Evolutionary conservation across 139 green algal genomes (phyloP), one percentile per base, ranked within the genome.

Genomic region (Desmodesmus armatus): DNA sequence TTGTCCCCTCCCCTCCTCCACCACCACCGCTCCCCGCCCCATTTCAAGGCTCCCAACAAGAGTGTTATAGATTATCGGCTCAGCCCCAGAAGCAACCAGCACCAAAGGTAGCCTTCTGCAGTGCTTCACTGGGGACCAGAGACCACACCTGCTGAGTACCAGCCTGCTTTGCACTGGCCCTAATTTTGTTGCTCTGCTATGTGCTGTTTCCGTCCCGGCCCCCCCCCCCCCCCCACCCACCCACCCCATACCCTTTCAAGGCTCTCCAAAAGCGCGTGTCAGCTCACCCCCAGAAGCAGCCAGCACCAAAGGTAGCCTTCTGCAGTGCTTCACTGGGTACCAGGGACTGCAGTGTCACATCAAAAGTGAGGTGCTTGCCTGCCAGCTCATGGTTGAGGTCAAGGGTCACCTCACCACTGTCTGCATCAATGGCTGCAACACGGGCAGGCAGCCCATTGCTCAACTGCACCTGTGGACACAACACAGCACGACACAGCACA

Each of bases 211-310:
- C n/a, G n/a, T n/a, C n/a, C n/a, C 53, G 17, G 53, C 53, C 53
- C 53, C 21, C 53, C n/a, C n/a, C n/a, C n/a, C n/a, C n/a, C n/a
- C n/a, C n/a, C n/a, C n/a, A n/a, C n/a, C n/a, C n/a, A n/a, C n/a
- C n/a, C n/a, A n/a, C n/a, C n/a, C n/a, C n/a, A n/a, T n/a, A n/a
- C n/a, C n/a, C 53, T 63, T 63, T n/a, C n/a, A n/a, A n/a, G n/a
- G n/a, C n/a, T n/a, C n/a, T n/a, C n/a, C n/a, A 94, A 88, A 5
- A 92, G n/a, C 41, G n/a, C n/a, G n/a, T n/a, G n/a, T n/a, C n/a
- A n/a, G n/a, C n/a, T n/a, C n/a, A n/a, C n/a, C 95, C 95, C 95
- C 95, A 98, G 90, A 98, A 98, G 91, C 95, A 98, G 13, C 95
- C 95, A 3, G 89, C 91, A n/a, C 84, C 92, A 70, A 95, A 93